Percentiles rank a stretch among this genome's conserved stretches.
Evolutionary conservation across 208 protist species (phyloP).

Genomic region (Acanthamoeba divionensis): DNA sequence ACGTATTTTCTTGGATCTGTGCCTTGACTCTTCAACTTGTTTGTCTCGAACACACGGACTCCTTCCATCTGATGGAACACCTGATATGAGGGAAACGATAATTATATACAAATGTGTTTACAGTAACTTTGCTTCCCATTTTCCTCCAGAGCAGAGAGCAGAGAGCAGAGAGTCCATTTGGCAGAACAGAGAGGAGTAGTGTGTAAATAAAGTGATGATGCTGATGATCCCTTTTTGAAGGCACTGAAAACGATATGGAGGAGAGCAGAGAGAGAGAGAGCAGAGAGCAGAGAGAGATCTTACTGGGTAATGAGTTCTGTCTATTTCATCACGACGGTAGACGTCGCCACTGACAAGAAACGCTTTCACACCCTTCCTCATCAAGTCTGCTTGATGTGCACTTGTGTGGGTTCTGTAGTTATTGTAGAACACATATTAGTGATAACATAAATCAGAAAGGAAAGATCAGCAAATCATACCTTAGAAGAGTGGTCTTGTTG

Average conservation of each 20-base stretch:
- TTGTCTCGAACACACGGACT: conserved; percentile 61
- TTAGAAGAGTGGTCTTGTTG: conserved; percentile 43
- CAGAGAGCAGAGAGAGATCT: not conserved
- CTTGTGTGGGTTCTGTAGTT: conserved; percentile 76
- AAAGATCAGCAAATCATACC: not conserved
- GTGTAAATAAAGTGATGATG: not conserved
- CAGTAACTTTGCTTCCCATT: no score
- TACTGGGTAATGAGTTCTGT: conserved; percentile 82
- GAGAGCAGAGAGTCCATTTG: not conserved
- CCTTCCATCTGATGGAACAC: conserved; percentile 81
- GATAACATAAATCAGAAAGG: not conserved
- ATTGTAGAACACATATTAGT: not conserved
- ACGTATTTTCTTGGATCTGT: conserved; percentile 10
- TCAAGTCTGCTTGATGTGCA: conserved; percentile 77
- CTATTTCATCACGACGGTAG: conserved; percentile 85
- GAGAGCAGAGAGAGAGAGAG: not conserved
- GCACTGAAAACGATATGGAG: not conserved
- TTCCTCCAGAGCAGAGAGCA: not conserved
- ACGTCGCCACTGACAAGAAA: conserved; percentile 85
- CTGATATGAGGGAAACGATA: not conserved
- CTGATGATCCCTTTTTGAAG: no score
- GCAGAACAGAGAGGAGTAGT: not conserved
- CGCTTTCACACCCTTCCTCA: conserved; percentile 13
- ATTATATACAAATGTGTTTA: not conserved
- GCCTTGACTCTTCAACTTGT: not conserved